These are phyloP conservation scores for Jimgerdemannia flammicorona DNA, from an alignment of 192 early-diverging fungal species.

Conservation along the genomic window DNA sequence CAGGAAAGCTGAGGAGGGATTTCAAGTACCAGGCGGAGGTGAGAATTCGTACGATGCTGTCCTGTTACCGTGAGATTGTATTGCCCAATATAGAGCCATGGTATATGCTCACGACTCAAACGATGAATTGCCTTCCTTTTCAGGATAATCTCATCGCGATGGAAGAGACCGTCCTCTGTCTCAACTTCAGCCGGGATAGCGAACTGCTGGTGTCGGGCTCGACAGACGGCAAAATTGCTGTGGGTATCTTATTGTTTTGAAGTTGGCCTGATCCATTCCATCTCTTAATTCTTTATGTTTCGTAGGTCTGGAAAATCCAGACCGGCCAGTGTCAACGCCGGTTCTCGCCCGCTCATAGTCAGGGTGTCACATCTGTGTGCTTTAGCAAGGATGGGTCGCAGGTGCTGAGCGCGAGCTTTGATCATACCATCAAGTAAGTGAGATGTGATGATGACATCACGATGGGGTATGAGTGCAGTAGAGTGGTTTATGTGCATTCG, in stretches of 20 bases:
- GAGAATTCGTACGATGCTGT: neutral
- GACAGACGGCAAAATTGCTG: conserved; percentile 80
- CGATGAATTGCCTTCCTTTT: too few species aligned
- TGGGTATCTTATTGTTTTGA: conserved; percentile 13
- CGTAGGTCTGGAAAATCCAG: conserved; percentile 76
- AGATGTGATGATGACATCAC: neutral
- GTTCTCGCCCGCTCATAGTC: conserved; percentile 79
- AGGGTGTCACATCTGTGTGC: conserved; percentile 74
- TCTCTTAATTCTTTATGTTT: neutral
- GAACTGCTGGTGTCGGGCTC: conserved; percentile 81
- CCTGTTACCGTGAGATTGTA: neutral
- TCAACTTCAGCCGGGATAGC: conserved; percentile 76
- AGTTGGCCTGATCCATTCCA: neutral
- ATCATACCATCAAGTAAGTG: conserved; percentile 66
- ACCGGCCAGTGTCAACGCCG: conserved; percentile 69
- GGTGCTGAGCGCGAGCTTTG: conserved; percentile 78
- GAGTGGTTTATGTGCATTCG: conserved; percentile 4
- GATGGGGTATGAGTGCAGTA: neutral
- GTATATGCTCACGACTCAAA: neutral
- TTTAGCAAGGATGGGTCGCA: conserved; percentile 80
- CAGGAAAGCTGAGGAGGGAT: conserved; percentile 86
- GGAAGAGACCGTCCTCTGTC: conserved; percentile 75
- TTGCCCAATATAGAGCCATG: neutral
- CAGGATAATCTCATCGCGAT: conserved; percentile 90
- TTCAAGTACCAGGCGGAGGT: conserved; percentile 89